Conservation (phyloP, 140 eudicot species). For the Artemisia princeps region DNA sequence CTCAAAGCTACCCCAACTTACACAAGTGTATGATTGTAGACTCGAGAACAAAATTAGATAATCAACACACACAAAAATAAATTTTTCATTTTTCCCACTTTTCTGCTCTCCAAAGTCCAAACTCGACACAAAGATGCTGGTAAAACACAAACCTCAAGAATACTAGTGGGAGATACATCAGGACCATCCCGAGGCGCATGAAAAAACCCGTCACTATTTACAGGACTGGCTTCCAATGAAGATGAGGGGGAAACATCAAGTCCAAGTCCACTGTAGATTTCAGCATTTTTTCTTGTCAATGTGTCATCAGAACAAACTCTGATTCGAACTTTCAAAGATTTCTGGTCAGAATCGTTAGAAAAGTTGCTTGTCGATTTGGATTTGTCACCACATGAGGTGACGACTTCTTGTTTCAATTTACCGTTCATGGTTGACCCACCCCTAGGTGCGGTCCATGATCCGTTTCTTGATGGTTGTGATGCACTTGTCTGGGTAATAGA, state of each 20-base stretch:
- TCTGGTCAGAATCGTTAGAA: slow-evolving; percentile 50
- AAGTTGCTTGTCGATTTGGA: slow-evolving; percentile 29
- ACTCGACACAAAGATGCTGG: neutral
- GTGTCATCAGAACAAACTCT: slow-evolving; percentile 63
- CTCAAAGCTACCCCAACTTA: neutral
- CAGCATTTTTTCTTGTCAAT: slow-evolving; percentile 59
- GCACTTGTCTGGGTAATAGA: slow-evolving; percentile 39
- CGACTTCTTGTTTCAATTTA: slow-evolving; percentile 28
- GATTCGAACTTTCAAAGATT: slow-evolving; percentile 64
- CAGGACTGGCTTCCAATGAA: slow-evolving; percentile 61
- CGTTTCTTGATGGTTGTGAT: slow-evolving; percentile 33
- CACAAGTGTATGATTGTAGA: neutral
- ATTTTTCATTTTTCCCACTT: neutral
- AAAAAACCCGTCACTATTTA: slow-evolving; percentile 45
- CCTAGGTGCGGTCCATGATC: slow-evolving; percentile 26
- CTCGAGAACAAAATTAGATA: neutral
- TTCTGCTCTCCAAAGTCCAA: slow-evolving; percentile 1
- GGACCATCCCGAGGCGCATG: slow-evolving; percentile 30
- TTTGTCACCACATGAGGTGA: slow-evolving; percentile 32
- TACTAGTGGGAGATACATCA: slow-evolving; percentile 68
- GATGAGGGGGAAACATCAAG: slow-evolving; percentile 88
- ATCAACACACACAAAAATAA: neutral
- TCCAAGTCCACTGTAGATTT: slow-evolving; percentile 93
- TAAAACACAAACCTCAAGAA: slow-evolving; percentile 58
- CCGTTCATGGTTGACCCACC: slow-evolving; percentile 28